Base-by-base conservation (phyloP, 2,329 filamentous ascomycete genomes). In the Colletotrichum orchidophilum region DNA sequence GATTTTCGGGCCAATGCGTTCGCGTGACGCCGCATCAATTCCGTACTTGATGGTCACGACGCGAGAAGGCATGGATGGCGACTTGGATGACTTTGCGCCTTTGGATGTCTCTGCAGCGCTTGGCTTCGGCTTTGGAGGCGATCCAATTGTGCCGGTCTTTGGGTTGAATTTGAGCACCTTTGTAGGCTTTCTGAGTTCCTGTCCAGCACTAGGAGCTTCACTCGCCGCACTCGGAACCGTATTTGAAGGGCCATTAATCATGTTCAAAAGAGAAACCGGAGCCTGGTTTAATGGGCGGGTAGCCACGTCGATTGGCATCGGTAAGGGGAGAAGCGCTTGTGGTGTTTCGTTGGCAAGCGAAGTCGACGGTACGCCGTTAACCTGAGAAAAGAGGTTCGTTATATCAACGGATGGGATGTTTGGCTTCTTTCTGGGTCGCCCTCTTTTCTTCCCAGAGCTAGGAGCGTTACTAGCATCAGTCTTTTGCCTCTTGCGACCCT, bases 101-200 rank as follows among this genome's bases (percentile, higher is more conserved):
- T 29, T 77, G 35, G 31, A 21, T 46, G 18, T 73, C 66, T 73
- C 74, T 62, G 61, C 75, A 64, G 71, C 73, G 24, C 72, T 58
- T 1, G 77, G 76, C 74, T 90, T 92, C 3, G 84, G 82, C 58
- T 85, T 87, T 0, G 90, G 90, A 0, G 90, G 88, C 5, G 89
- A 89, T 4, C 89, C 88, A 60, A 91, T 86, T 2, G 89, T 92
- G 5, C 90, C 89, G 1, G 89, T 91, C 71, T 85, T 88, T 1
- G 84, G 83, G 72, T 92, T 91, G 75, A 91, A 84, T 71, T 82
- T 86, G 24, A 91, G 78, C 1, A 91, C 78, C 78, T 18, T 67
- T 73, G 59, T 79, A 77, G 3, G 78, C 73, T 55, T 83, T 77
- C 6, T 76, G 42, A 31, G 54, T 9, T 62, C 69, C 29, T 59